Evolutionary conservation across 345 rosid species (phyloP), one percentile per base, ranked within the genome.

Genomic region (Salix suchowensis): DNA sequence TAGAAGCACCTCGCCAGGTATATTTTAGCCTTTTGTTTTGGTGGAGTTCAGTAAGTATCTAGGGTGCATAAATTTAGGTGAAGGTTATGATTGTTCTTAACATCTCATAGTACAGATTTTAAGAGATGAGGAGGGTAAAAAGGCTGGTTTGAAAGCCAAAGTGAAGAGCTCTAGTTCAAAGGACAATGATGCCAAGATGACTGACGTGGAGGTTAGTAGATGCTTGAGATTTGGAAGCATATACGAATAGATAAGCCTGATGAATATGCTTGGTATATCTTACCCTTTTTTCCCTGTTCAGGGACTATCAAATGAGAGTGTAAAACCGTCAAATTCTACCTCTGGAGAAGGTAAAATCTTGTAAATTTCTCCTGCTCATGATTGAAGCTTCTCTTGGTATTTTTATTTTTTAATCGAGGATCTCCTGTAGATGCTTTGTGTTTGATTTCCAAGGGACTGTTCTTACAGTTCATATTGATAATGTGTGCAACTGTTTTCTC

Each of bases 1-100:
- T 94, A 83, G 96, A 87, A 82, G 92, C 88, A 72, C 98, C 98
- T 80, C 98, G 97, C 83, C 87, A 88, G 97, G 98, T 93, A 87
- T 76, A 26, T 32, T 23, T 68, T 74, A 46, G 68, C 48, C 61
- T 78, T 72, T 65, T 76, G 72, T 55, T 52, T 40, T 65, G 23
- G 50, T 46, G 18, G 60, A 34, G 11, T 21, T 69, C n/a, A 37
- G 55, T n/a, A 21, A 52, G 23, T 21, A 72, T 32, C 62, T 11
- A 28, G 42, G 18, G 64, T 36, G 11, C 11, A 28, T 36, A 42
- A 13, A 12, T 62, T 42, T 23, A 18, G 58, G 40, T 68, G 68
- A 37, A 46, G 50, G 15, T 65, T 21, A 24, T 69, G 67, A 66
- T 44, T 55, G 70, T 40, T 73, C 67, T 42, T 68, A 18, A 71